A percentile compares a stretch with the other conserved stretches of the same genome.
Conservation (phyloP, 495 filamentous ascomycete genomes). For the Trichoderma parareesei region DNA sequence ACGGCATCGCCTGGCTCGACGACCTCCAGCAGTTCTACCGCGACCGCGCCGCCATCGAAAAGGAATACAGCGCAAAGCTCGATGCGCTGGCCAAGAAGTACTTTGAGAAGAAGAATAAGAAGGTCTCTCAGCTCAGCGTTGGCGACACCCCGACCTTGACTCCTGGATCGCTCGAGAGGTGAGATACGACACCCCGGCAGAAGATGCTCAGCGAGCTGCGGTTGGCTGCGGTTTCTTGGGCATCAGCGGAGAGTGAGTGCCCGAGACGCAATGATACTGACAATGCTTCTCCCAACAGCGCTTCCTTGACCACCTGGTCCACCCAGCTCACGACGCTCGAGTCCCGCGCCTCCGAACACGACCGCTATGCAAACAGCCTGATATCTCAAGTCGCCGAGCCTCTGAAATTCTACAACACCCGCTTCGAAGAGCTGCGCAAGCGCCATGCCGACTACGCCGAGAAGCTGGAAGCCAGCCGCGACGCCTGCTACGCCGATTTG, state of each 20-base stretch:
- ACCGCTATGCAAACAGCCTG: conserved; percentile 69
- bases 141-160: conserved; percentile 90
- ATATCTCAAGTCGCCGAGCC: conserved; percentile 75
- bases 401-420: conserved; percentile 56
- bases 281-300: conserved; percentile 34
- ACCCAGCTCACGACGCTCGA: conserved; percentile 87
- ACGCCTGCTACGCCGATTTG: conserved; percentile 71
- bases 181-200: conserved; percentile 13
- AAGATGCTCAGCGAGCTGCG: not conserved
- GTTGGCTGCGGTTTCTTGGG: not conserved
- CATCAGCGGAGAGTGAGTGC: not conserved
- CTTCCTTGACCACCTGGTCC: conserved; percentile 93
- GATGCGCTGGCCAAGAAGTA: conserved; percentile 86
- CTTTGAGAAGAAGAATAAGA: conserved; percentile 91
- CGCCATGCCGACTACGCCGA: conserved; percentile 79
- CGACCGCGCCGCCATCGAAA: conserved; percentile 87
- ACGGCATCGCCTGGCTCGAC: conserved; percentile 89
- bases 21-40: conserved; percentile 97
- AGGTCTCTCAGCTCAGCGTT: conserved; percentile 80
- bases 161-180: conserved; percentile 89
- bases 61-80: conserved; percentile 87
- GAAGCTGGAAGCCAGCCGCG: conserved; percentile 84
- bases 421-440: conserved; percentile 90
- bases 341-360: conserved; percentile 79
- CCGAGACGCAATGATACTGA: not conserved